Base-by-base conservation (phyloP, 2,329 filamentous ascomycete genomes). In the Knufia petricola region DNA sequence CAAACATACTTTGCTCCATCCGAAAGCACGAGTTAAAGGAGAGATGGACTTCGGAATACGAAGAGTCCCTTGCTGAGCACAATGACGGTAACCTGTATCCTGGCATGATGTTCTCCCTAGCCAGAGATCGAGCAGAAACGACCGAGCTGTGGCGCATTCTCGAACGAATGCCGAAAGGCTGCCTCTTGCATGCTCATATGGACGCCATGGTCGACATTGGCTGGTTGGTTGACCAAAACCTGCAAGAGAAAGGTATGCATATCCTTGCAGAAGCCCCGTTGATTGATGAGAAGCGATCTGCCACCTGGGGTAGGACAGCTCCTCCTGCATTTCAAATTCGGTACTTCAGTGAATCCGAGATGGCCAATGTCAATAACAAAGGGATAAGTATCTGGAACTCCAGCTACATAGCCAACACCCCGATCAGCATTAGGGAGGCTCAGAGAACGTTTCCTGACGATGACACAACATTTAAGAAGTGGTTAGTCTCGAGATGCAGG, bases 71-170 rank as follows among this genome's bases (percentile, higher is more conserved):
- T 2, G 81, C 82, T 2, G 75, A 77, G 54, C 69, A 78, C 49
- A 70, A 69, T 21, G 73, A 79, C 58, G 75, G 79, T 52, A 78
- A 80, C 56, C 70, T 90, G 44, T 87, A 85, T 62, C 87, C 87
- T 0, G 89, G 89, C 9, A 94, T 95, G 84, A 92, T 94, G 85
- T 95, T 95, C 67, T 82, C 78, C 30, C 74, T 90, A 30, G 87
- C 87, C 58, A 90, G 88, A 65, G 77, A 81, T n/a, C 79, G 80
- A 31, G 94, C 95, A 79, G 87, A 94, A 66, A 46, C 44, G n/a
- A 94, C 87, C 12, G 81, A 81, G 60, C 73, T 95, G 20, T 96
- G 87, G 87, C 76, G 80, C 55, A 92, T 95, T 58, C 77, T 95
- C 13, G 78, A 82, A 51, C 77, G 72, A 55, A 87, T 96, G 85